Evolutionary conservation across 768 basidiomycete species (phyloP).

Genomic region (Russula abietina): DNA sequence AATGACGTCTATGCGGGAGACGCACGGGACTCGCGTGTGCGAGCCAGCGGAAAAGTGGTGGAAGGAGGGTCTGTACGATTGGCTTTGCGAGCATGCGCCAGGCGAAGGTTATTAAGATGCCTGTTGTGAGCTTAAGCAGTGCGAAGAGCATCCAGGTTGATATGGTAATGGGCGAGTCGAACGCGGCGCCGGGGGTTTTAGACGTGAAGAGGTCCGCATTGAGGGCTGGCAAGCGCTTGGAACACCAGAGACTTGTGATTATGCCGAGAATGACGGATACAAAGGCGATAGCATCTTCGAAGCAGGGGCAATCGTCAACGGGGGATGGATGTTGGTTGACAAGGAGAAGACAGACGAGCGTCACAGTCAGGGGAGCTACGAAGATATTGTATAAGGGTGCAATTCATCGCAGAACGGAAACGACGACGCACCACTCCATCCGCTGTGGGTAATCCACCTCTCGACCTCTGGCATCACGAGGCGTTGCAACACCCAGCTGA

Average conservation of each 20-base stretch:
- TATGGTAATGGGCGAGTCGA: constrained; percentile 34
- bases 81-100: constrained; percentile 90
- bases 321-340: constrained; percentile 93
- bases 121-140: constrained; percentile 42
- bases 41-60: constrained; percentile 76
- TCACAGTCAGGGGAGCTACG: constrained; percentile 52
- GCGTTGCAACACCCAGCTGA: constrained; percentile 50
- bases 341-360: constrained; percentile 59
- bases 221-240: constrained; percentile 37
- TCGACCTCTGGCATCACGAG: constrained; percentile 37
- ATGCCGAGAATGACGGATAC: constrained; percentile 79
- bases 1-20: constrained; percentile 81
- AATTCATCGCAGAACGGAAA: constrained; percentile 7
- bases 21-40: constrained; percentile 47
- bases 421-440: constrained; percentile 34
- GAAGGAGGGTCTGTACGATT: constrained; percentile 63
- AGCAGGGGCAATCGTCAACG: constrained; percentile 95
- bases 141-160: constrained; percentile 37
- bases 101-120: constrained; percentile 70
- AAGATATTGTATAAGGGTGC: not conserved
- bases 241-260: constrained; percentile 62
- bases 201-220: constrained; percentile 29
- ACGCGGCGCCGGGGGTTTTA: constrained; percentile 56
- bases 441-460: constrained; percentile 35
- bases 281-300: constrained; percentile 94